Base-by-base conservation (phyloP, 2,329 filamentous ascomycete genomes). In the Hymenoscyphus occultus region DNA sequence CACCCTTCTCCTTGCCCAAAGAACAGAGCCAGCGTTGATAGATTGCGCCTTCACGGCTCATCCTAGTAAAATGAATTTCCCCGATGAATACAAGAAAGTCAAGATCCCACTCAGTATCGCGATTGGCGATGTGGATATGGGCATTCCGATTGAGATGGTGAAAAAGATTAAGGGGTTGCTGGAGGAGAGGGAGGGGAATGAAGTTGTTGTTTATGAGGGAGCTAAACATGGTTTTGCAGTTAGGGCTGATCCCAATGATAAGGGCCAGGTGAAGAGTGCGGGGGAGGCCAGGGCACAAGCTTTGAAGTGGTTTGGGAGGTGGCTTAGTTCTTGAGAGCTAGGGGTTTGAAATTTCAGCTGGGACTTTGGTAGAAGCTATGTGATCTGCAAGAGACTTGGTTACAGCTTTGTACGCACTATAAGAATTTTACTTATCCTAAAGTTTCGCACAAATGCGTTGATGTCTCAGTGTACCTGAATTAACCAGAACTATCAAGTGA, bases 11-110 rank as follows among this genome's bases (percentile, higher is more conserved):
- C 79, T 88, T 2, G 77, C 79, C 9, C 78, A 80, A n/a, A 35
- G n/a, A 31, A 42, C 13, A 39, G 13, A 19, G 10, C 5, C 16
- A n/a, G 35, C 77, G 2, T 76, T 85, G 9, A 73, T 85, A 57
- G 80, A 85, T 68, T 81, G 77, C 5, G 82, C 73, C 5, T 84
- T 84, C 68, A 78, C 80, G 0, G 82, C 78, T 16, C 83, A 86
- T 70, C 83, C 84, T 2, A 82, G 78, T 65, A 68, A 80, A 31
- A 66, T 87, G 40, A 71, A 68, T 0, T 63, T 86, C 2, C 80
- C 81, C 0, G 75, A 66, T 12, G 84, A 86, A 58, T 56, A 64
- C 19, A 76, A 82, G 39, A 77, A 75, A 54, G 72, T 82, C 2
- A 71, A 69, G 5, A 64, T 78, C 31, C 83, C 83, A 2, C 69